Base-by-base conservation (phyloP, 177 flowering plant species). In the Vitis hybrid region DNA sequence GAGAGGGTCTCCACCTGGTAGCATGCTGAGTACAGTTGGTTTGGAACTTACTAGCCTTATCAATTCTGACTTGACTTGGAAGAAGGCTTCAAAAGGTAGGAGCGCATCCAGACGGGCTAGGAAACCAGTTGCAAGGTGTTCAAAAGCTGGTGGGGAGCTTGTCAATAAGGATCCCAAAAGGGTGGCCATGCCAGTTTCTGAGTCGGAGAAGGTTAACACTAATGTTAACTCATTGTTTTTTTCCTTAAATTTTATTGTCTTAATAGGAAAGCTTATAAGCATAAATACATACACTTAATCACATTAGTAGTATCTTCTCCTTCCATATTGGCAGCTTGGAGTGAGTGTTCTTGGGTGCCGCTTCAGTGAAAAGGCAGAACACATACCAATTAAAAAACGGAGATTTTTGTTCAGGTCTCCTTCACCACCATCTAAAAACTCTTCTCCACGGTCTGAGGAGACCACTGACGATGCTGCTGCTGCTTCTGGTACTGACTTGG, bases 331-430 rank as follows among this genome's bases (percentile, higher is more conserved):
- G 60, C 90, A 86, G 90, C 77, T 80, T 65, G 84, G 82, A 50
- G 82, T 74, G 18, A 62, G 79, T 13, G 67, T 79, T 72, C 79
- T 70, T 72, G 88, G 86, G 26, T 65, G 75, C 19, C 81, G 79
- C 23, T 78, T 78, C 64, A 69, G 77, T 64, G 84, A 78, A 3
- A 78, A 74, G 66, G 65, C 64, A 62, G 91, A 82, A 72, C 79
- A 75, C 68, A 75, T 88, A 14, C 92, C 92, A 18, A 72, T 83
- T 56, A 88, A 88, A 78, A 88, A 88, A 68, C 82, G 91, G 70
- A 82, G 81, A 71, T 75, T 75, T 70, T 60, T 74, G 66, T 64
- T 78, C 55, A 75, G 70, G 32, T 75, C 88, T 62, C 79, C 87
- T 48, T 84, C 89, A 32, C 86, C 89, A 54, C 80, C 84, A 0